phyloP scores from a whole-genome alignment of 768 basidiomycete genomes.

The Gloeostereum incarnatum region DNA sequence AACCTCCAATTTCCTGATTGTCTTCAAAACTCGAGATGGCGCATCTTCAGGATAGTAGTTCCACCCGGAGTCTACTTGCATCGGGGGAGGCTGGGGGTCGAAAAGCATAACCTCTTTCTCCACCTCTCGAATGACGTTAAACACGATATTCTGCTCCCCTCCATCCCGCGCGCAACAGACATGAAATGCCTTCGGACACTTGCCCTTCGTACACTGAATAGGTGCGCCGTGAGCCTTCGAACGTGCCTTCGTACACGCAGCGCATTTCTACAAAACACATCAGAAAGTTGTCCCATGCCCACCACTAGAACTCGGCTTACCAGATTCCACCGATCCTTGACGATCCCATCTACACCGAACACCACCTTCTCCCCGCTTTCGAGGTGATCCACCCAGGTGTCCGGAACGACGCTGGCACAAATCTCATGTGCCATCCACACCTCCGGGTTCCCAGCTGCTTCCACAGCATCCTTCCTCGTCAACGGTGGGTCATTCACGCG shows the following conservation, averaged over 20 bases:
- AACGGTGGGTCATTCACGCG: slow-evolving; percentile 61
- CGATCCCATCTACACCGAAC: slow-evolving; percentile 81
- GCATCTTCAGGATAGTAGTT: slow-evolving; percentile 5
- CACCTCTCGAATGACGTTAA: slow-evolving; percentile 53
- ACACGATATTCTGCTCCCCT: slow-evolving; percentile 42
- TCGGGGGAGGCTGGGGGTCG: slow-evolving; percentile 21
- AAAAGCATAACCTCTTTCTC: slow-evolving; percentile 76
- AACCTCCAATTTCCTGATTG: slow-evolving; percentile 65
- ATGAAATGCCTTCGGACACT: slow-evolving; percentile 90
- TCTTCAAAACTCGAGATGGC: slow-evolving; percentile 39
- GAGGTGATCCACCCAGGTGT: slow-evolving; percentile 83
- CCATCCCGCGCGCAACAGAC: slow-evolving; percentile 78
- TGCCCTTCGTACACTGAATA: slow-evolving; percentile 91
- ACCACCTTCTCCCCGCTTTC: slow-evolving; percentile 49
- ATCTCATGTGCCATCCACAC: slow-evolving; percentile 72
- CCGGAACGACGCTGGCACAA: slow-evolving; percentile 78
- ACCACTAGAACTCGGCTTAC: slow-evolving; percentile 34
- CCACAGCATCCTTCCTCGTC: slow-evolving; percentile 40
- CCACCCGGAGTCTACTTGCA: slow-evolving; percentile 1
- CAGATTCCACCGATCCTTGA: slow-evolving; percentile 88
- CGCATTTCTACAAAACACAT: slow-evolving; percentile 65
- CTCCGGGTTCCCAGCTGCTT: slow-evolving; percentile 33
- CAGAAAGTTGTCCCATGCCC: not conserved
- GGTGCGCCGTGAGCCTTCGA: slow-evolving; percentile 68
- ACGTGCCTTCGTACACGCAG: slow-evolving; percentile 64